Evolutionary conservation across 768 basidiomycete species (phyloP).

Genomic region (Naganishia onofrii): DNA sequence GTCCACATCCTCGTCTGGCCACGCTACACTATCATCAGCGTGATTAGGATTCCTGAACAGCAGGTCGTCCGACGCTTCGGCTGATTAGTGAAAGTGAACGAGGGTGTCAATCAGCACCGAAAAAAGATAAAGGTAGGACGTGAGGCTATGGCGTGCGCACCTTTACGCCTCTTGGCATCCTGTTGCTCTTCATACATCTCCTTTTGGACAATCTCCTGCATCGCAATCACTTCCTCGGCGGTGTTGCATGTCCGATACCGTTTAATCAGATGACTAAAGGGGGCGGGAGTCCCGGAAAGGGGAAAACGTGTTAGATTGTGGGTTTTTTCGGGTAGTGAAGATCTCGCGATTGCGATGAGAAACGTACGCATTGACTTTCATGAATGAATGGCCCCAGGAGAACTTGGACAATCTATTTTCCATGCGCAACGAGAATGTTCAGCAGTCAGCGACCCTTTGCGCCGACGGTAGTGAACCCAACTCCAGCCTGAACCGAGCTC

Average conservation of each 20-base stretch:
- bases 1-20: constrained; percentile 22
- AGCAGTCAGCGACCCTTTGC: no score
- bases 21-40: background rate
- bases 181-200: constrained; percentile 50
- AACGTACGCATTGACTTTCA: constrained; percentile 72
- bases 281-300: background rate
- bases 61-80: constrained; percentile 28
- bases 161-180: constrained; percentile 39
- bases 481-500: no score
- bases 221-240: constrained; percentile 47
- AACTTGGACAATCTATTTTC: constrained; percentile 63
- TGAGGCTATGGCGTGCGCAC: constrained; percentile 19
- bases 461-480: no score
- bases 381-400: constrained; percentile 88
- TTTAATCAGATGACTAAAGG: constrained; percentile 63
- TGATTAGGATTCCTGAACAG: constrained; percentile 29
- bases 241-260: constrained; percentile 70
- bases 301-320: background rate
- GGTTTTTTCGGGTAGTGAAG: no score
- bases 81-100: background rate
- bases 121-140: background rate
- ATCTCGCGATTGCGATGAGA: no score
- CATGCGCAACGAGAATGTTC: background rate
- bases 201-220: constrained; percentile 49
- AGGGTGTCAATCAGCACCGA: background rate